Percentiles rank a stretch among this genome's conserved stretches.
Conservation (phyloP, 208 protist genomes). For the Leishmania turanica region DNA sequence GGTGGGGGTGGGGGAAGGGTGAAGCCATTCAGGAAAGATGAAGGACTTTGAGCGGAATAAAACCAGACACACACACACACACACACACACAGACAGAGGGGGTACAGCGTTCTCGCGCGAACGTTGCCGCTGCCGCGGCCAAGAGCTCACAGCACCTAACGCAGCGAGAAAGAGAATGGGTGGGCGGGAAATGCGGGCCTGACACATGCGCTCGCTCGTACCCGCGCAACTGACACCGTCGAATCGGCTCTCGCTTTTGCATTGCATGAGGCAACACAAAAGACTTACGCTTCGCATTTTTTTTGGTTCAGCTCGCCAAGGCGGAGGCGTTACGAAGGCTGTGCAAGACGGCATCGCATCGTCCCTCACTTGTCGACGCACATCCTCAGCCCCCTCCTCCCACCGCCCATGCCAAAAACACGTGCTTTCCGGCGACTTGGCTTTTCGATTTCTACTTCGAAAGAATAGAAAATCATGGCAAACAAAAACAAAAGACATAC, state of each 20-base stretch:
- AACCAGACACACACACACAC: neutral
- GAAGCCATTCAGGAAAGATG: neutral
- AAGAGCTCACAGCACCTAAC: neutral
- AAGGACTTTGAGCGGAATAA: neutral
- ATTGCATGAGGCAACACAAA: neutral
- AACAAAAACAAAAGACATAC: too few relatives aligned
- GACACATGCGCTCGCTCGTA: neutral
- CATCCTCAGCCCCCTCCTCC: neutral
- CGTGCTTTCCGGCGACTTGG: neutral
- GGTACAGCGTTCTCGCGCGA: neutral
- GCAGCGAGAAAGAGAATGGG: neutral
- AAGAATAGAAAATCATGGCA: neutral
- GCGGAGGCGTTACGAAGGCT: neutral
- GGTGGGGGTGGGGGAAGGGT: neutral
- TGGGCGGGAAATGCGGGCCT: neutral
- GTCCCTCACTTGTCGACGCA: neutral
- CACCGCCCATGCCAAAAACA: neutral
- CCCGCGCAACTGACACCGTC: neutral
- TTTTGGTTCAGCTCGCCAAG: too few relatives aligned
- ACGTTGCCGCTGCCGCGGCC: neutral
- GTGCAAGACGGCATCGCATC: neutral
- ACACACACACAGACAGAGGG: neutral
- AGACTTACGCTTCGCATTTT: neutral
- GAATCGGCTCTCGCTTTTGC: neutral
- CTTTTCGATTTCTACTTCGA: neutral